Evolutionary conservation across 139 green algal species (phyloP), one percentile per base, ranked within the genome.

Genomic region (Parachlorella kessleri): DNA sequence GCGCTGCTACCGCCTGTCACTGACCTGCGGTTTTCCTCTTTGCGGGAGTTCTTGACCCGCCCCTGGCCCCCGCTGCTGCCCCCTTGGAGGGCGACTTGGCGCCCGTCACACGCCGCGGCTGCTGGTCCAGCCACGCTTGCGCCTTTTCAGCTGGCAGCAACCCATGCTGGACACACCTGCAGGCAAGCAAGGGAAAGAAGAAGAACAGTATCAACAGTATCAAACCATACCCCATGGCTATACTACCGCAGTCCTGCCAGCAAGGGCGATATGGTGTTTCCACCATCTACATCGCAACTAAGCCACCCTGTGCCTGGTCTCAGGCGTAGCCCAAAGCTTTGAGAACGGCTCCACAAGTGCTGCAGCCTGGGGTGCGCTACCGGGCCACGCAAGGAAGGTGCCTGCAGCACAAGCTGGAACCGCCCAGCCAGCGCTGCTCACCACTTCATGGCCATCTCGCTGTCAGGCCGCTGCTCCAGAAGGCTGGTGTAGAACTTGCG

Each of bases 401-500:
- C n/a, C n/a, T n/a, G n/a, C n/a, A n/a, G n/a, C n/a, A n/a, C n/a
- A n/a, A n/a, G n/a, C n/a, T n/a, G n/a, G n/a, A n/a, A n/a, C n/a
- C n/a, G n/a, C n/a, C n/a, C n/a, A n/a, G n/a, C n/a, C 42, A 76
- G 70, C 54, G 39, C n/a, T n/a, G 9, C 80, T 37, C 69, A 94
- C 91, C 91, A 97, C 59, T 90, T 91, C 26, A 73, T 79, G 1
- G 92, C 93, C 87, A 97, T 94, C 0, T 91, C 83, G 66, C 90
- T 95, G 23, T 92, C 85, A 4, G 92, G 89, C 48, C 81, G 77
- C 85, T 97, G 90, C 48, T 88, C 40, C 32, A 88, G 73, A n/a
- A 97, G 78, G 0, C 85, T 92, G 2, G 82, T 92, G 88, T 97
- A 97, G 81, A 97, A 97, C 66, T 90, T 91, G 26, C 89, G 89